Evolutionary conservation across 768 basidiomycete species (phyloP), one percentile per base, ranked within the genome.

Genomic region (Leccinum boreale): DNA sequence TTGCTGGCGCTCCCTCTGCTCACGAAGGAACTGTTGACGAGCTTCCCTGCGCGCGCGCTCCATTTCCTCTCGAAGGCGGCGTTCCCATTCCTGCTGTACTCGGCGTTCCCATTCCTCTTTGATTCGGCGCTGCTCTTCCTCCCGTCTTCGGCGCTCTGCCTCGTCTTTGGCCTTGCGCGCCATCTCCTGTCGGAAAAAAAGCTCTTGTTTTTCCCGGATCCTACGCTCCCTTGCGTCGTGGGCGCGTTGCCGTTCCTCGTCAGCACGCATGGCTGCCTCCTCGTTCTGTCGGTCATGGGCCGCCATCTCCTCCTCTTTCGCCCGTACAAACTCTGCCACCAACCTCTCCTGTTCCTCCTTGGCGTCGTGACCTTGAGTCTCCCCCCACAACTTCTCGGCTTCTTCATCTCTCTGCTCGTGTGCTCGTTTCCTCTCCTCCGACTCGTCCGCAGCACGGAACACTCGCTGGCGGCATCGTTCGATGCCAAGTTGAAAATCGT

Each of bases 141-240:
- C 42, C 19, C 46, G 56, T 15, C 8, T 17, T 45, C 8, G 48
- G 46, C 55, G 61, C 19, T 56, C 55, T 46, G 62, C 57, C 5
- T 63, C 59, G 52, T 64, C 65, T 58, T 60, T 58, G 50, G 33
- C 57, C 28, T 50, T 63, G 50, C 52, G 53, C 5, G 57, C 58
- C 45, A 46, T 42, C 19, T 52, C 55, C 26, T 55, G 39, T 21
- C 35, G 61, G 29, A 59, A 60, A 39, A 36, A 15, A 1, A 44
- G 55, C 4, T 71, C 68, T 14, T 69, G 67, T 21, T 62, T 61
- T 23, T 70, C 71, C 3, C 62, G 53, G 5, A 65, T 17, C 35
- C 24, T 54, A 36, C 71, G 70, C 26, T 71, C 67, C 26, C 26
- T 50, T 5, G 59, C 60, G n/a, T 70, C 60, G 24, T 69, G 65